Conservation (phyloP, 208 protist species). For the Trypanosoma conorhini region DNA sequence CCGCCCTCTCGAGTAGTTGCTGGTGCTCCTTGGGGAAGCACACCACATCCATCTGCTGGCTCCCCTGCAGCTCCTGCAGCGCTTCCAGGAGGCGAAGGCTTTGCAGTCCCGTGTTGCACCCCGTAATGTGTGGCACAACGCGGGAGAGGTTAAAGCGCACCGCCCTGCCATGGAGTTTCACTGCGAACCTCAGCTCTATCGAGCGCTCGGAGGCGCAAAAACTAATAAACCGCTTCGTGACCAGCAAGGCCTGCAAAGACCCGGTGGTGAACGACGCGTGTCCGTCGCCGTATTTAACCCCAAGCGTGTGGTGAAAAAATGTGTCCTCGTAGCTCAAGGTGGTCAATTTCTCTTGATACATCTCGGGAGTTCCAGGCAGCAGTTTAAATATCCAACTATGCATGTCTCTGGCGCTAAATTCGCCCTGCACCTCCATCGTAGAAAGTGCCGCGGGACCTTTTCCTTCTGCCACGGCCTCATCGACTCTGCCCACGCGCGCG, state of each 20-base stretch:
- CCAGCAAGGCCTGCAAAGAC: conserved; percentile 51
- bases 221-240: conserved; percentile 35
- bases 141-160: conserved; percentile 29
- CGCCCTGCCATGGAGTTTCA: conserved; percentile 18
- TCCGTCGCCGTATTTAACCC: conserved; percentile 24
- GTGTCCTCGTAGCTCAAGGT: conserved; percentile 50
- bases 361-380: conserved; percentile 55
- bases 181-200: conserved; percentile 4
- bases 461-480: neutral
- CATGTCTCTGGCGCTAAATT: conserved; percentile 47
- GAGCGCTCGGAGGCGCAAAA: conserved; percentile 20
- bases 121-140: conserved; percentile 49
- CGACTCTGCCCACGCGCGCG: conserved; percentile 42
- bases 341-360: conserved; percentile 34
- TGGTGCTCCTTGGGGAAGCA: conserved; percentile 48
- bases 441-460: conserved; percentile 43
- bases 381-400: conserved; percentile 64
- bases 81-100: conserved; percentile 54
- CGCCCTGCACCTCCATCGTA: conserved; percentile 45
- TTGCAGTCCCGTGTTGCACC: conserved; percentile 33
- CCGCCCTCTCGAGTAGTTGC: conserved; percentile 44
- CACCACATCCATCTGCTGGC: conserved; percentile 36
- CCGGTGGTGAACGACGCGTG: conserved; percentile 41
- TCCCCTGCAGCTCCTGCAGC: conserved; percentile 63
- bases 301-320: conserved; percentile 39